phyloP scores from a whole-genome alignment of 2,329 filamentous ascomycete genomes.

The Coleophoma eucalyptorum region DNA sequence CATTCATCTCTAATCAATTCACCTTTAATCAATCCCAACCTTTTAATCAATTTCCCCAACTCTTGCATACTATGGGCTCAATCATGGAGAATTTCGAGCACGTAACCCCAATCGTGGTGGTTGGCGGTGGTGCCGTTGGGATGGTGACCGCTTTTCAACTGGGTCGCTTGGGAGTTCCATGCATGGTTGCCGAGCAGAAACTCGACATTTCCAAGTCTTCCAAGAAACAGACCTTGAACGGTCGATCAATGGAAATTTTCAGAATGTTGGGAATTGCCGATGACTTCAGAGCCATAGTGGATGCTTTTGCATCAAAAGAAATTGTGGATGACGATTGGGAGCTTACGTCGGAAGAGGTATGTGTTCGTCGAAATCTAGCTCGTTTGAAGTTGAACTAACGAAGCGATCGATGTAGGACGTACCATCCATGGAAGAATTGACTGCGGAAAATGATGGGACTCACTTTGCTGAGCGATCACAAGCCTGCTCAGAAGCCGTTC shows the following conservation, averaged over 20 bases:
- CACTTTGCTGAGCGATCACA: slow-evolving; percentile 27
- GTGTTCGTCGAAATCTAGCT: neutral
- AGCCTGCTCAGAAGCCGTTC: slow-evolving; percentile 28
- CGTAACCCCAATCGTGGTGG: slow-evolving; percentile 8
- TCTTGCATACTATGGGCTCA: neutral
- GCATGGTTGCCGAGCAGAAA: slow-evolving; percentile 23
- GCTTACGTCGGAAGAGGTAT: too few relatives aligned
- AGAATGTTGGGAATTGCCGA: slow-evolving; percentile 24
- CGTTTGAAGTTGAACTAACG: neutral
- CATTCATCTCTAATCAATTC: too few relatives aligned
- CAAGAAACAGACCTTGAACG: slow-evolving; percentile 35
- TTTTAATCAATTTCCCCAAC: too few relatives aligned
- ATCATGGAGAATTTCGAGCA: slow-evolving; percentile 42
- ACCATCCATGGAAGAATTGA: slow-evolving; percentile 11
- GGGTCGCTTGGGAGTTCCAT: slow-evolving; percentile 12
- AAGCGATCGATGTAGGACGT: slow-evolving; percentile 2
- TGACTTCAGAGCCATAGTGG: neutral
- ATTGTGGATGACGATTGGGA: slow-evolving; percentile 3
- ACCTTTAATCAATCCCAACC: too few relatives aligned
- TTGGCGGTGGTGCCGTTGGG: slow-evolving; percentile 24
- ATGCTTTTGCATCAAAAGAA: slow-evolving; percentile 7
- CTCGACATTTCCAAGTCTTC: slow-evolving; percentile 29
- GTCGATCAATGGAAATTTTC: slow-evolving; percentile 31
- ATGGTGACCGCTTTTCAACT: slow-evolving; percentile 15
- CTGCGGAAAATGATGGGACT: slow-evolving; percentile 27